These are phyloP conservation scores for Pseudonectria foliicola DNA, from an alignment of 2,329 filamentous ascomycete genomes.

Conservation along the genomic window DNA sequence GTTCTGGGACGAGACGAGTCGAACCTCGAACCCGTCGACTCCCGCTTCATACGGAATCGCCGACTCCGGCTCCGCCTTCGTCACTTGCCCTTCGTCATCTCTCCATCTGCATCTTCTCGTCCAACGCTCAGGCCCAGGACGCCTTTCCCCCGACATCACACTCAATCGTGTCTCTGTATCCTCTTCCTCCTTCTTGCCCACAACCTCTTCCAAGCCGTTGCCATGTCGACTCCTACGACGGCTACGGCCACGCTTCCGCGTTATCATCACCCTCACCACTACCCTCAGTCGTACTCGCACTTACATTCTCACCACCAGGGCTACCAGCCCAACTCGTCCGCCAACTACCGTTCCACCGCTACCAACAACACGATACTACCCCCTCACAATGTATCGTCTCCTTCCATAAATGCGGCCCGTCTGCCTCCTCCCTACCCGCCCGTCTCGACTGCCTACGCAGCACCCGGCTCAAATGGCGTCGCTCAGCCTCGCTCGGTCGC, in stretches of 20 bases:
- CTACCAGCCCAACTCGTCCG: conserved; percentile 20
- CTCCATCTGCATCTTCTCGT: background rate
- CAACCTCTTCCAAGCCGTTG: conserved; percentile 12
- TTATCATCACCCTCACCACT: conserved; percentile 55
- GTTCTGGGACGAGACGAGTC: too few relatives aligned
- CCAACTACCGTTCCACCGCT: conserved; percentile 24
- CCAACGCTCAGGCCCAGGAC: background rate
- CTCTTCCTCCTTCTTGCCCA: conserved; percentile 9
- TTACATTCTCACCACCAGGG: conserved; percentile 26
- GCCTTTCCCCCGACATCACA: conserved; percentile 11
- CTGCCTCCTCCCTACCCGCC: conserved; percentile 23
- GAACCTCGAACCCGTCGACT: too few relatives aligned
- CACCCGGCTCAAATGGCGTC: conserved; percentile 25
- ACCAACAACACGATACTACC: conserved; percentile 20
- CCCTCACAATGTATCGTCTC: conserved; percentile 21
- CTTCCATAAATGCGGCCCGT: conserved; percentile 15
- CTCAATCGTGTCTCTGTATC: conserved; percentile 7
- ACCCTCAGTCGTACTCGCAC: conserved; percentile 47
- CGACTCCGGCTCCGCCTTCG: too few relatives aligned
- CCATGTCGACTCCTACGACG: conserved; percentile 77
- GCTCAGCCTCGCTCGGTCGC: conserved; percentile 22
- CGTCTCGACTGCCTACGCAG: conserved; percentile 24
- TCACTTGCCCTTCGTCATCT: too few relatives aligned
- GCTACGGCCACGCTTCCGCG: conserved; percentile 66
- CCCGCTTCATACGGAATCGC: too few relatives aligned